Percentiles rank a stretch among this genome's conserved stretches.
phyloP scores from a whole-genome alignment of 768 basidiomycete species.

The Pluteus cervinus region DNA sequence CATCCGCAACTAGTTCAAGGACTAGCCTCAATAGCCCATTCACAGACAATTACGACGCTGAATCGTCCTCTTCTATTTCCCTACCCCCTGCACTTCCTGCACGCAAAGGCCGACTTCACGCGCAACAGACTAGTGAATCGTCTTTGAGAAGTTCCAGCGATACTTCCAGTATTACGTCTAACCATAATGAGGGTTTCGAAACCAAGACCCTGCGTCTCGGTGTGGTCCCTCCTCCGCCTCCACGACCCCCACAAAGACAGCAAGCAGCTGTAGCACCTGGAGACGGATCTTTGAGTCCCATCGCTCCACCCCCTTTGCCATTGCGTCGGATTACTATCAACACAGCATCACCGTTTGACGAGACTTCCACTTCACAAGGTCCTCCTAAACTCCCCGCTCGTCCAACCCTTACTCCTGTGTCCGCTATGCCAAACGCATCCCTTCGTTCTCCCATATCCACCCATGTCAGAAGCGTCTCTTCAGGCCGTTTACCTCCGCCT shows the following conservation, averaged over 20 bases:
- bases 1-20: constrained; percentile 7
- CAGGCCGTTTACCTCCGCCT: constrained; percentile 55
- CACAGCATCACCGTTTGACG: too few relatives aligned
- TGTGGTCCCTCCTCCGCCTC: constrained; percentile 17
- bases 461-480: constrained; percentile 35
- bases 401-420: constrained; percentile 14
- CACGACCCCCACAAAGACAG: constrained; percentile 19
- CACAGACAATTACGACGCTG: constrained; percentile 15
- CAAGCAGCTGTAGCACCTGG: too few relatives aligned
- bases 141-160: too few relatives aligned
- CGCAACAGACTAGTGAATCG: too few relatives aligned
- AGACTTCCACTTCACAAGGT: too few relatives aligned
- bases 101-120: constrained; percentile 11
- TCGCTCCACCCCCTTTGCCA: too few relatives aligned
- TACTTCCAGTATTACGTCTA: too few relatives aligned
- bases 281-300: too few relatives aligned
- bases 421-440: constrained; percentile 10
- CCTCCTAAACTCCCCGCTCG: constrained; percentile 15
- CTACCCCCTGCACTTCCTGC: constrained; percentile 17
- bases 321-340: too few relatives aligned
- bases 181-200: too few relatives aligned
- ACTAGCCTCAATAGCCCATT: constrained; percentile 12
- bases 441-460: constrained; percentile 14
- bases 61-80: constrained; percentile 3
- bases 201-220: constrained; percentile 11